These are phyloP conservation scores for Punctularia strigosozonata DNA, from an alignment of 768 basidiomycete species.

Conservation along the genomic window DNA sequence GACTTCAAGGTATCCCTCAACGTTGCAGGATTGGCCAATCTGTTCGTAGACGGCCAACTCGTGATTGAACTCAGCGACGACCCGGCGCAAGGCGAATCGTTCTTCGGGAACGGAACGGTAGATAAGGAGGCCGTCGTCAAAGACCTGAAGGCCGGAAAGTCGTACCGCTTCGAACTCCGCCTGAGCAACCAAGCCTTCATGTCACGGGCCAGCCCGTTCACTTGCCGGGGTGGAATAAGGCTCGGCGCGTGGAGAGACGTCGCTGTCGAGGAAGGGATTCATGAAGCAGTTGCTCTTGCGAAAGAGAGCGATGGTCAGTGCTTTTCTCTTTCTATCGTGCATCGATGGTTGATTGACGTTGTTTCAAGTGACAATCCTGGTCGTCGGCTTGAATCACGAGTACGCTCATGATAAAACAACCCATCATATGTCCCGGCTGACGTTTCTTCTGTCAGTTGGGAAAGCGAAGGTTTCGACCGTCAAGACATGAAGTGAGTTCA, in stretches of 20 bases:
- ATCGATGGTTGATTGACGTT: slow-evolving; percentile 6
- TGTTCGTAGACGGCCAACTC: slow-evolving; percentile 39
- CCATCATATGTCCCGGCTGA: slow-evolving; percentile 2
- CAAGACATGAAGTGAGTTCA: slow-evolving; percentile 28
- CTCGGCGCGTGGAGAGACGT: slow-evolving; percentile 14
- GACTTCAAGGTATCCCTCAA: slow-evolving; percentile 39
- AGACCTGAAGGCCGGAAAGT: slow-evolving; percentile 28
- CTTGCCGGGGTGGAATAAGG: slow-evolving; percentile 8
- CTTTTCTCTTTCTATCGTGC: not conserved
- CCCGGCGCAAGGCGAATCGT: slow-evolving; percentile 22
- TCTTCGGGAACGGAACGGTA: slow-evolving; percentile 32
- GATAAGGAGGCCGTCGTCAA: slow-evolving; percentile 25
- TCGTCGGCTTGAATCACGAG: slow-evolving; percentile 47
- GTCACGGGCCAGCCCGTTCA: slow-evolving; percentile 19
- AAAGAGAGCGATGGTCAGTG: slow-evolving; percentile 27
- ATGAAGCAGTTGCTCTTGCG: slow-evolving; percentile 24
- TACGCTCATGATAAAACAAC: slow-evolving; percentile 16
- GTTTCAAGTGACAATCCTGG: slow-evolving; percentile 28
- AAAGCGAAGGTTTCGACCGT: slow-evolving; percentile 53
- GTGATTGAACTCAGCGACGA: slow-evolving; percentile 33
- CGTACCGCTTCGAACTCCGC: slow-evolving; percentile 23
- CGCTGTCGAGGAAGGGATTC: slow-evolving; percentile 17
- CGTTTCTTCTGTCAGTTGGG: slow-evolving; percentile 21
- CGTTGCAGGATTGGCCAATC: slow-evolving; percentile 30
- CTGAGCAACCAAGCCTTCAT: slow-evolving; percentile 14